These are phyloP conservation scores for Botrytis sinoallii DNA, from an alignment of 2,329 filamentous ascomycete species.

Conservation along the genomic window DNA sequence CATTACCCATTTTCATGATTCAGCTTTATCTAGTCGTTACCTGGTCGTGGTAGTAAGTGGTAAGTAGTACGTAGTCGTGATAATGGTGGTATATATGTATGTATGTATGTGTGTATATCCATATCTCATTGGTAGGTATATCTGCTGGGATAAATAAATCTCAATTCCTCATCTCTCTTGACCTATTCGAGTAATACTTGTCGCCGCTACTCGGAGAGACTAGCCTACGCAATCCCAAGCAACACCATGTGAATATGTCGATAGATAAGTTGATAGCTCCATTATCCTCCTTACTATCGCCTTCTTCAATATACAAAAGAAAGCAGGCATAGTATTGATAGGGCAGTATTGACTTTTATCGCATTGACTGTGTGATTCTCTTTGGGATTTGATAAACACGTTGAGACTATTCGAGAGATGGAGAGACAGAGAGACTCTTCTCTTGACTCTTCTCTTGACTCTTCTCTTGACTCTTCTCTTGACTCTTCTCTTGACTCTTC, in stretches of 20 bases:
- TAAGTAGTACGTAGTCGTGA: not conserved
- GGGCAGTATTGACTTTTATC: not conserved
- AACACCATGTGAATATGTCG: not conserved
- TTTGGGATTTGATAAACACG: not conserved
- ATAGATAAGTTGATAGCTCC: not conserved
- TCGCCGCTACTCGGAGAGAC: not conserved
- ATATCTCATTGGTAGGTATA: not conserved
- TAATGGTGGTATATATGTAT: not conserved
- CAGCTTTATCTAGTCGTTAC: not conserved
- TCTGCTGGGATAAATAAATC: not conserved
- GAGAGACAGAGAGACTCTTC: not conserved
- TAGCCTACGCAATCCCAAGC: not conserved
- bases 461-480: not conserved
- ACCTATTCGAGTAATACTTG: not conserved
- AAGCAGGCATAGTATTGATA: not conserved
- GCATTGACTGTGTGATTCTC: not conserved
- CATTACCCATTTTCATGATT: conserved; percentile 2
- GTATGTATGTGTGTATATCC: not conserved
- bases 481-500: not conserved
- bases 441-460: not conserved
- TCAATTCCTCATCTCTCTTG: not conserved
- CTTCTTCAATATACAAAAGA: not conserved
- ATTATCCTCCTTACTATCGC: not conserved
- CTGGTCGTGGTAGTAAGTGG: not conserved
- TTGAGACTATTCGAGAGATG: not conserved